Evolutionary conservation across 202 grass and related monocot species (phyloP).

Genomic region (Cymbopogon flexuosus): DNA sequence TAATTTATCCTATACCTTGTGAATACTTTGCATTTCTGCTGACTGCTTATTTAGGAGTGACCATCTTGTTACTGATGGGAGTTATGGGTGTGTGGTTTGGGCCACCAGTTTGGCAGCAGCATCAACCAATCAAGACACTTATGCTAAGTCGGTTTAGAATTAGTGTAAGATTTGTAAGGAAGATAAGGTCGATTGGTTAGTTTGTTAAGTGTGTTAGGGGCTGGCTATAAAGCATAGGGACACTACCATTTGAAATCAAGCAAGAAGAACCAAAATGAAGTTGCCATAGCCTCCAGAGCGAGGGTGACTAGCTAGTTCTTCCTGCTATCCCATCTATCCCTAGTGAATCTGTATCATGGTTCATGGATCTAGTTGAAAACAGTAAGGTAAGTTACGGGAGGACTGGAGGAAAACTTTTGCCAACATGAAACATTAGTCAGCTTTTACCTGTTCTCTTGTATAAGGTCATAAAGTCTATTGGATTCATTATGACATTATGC

Average conservation of each 20-base stretch:
- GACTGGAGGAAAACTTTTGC: neutral
- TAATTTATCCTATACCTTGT: slow-evolving; percentile 2
- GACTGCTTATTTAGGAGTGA: slow-evolving; percentile 2
- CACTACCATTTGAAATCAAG: neutral
- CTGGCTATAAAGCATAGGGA: neutral
- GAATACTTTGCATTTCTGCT: slow-evolving; percentile 6
- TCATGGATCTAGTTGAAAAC: slow-evolving; percentile 10
- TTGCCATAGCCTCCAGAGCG: neutral
- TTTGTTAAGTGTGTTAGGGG: neutral
- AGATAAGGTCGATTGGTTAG: neutral
- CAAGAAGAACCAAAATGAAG: neutral
- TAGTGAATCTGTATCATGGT: neutral
- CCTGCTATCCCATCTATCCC: neutral
- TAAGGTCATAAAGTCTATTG: neutral
- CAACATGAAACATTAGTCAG: neutral
- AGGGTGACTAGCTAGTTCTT: neutral
- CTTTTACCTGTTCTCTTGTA: slow-evolving; percentile 9
- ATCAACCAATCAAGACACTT: neutral
- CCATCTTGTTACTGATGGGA: slow-evolving; percentile 18
- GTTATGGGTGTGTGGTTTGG: neutral
- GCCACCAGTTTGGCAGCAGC: neutral
- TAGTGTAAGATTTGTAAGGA: neutral
- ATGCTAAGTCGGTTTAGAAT: neutral
- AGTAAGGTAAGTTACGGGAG: neutral
- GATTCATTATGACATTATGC: neutral